Conservation (phyloP, 768 basidiomycete species). For the Chiua virens region DNA sequence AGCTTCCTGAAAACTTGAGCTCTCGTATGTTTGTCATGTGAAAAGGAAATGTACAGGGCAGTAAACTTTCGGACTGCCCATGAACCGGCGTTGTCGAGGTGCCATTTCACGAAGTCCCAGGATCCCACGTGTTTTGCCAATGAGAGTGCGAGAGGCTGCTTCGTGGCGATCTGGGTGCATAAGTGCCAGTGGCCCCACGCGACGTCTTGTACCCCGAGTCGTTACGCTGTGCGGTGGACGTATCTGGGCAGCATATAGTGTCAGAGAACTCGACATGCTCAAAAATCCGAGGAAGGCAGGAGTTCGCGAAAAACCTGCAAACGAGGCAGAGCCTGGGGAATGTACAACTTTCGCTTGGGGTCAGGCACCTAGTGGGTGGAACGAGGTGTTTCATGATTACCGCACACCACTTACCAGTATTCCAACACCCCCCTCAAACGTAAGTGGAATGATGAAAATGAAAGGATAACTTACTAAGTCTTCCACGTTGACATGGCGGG, state of each 20-base stretch:
- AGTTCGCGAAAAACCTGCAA: constrained; percentile 43
- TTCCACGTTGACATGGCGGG: no score
- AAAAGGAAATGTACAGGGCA: no score
- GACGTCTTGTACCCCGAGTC: not conserved
- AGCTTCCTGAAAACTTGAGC: no score
- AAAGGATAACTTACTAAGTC: no score
- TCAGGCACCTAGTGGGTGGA: constrained; percentile 13
- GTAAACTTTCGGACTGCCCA: no score
- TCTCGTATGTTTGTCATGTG: no score
- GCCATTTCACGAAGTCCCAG: no score
- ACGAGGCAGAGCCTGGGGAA: constrained; percentile 36
- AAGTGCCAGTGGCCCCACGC: constrained; percentile 12
- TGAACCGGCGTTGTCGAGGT: no score
- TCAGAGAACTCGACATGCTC: constrained; percentile 26
- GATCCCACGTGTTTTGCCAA: constrained; percentile 17
- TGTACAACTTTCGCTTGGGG: constrained; percentile 4
- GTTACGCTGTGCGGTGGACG: not conserved
- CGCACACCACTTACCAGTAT: no score
- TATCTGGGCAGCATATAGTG: constrained; percentile 14
- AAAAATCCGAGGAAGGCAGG: constrained; percentile 41
- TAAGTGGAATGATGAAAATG: no score
- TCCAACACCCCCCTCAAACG: no score
- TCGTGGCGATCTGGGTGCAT: constrained; percentile 28
- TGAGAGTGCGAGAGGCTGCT: constrained; percentile 27
- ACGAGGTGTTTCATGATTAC: constrained; percentile 30